These are phyloP conservation scores for Lepidopterella palustris DNA, from an alignment of 495 filamentous ascomycete genomes.

Conservation along the genomic window DNA sequence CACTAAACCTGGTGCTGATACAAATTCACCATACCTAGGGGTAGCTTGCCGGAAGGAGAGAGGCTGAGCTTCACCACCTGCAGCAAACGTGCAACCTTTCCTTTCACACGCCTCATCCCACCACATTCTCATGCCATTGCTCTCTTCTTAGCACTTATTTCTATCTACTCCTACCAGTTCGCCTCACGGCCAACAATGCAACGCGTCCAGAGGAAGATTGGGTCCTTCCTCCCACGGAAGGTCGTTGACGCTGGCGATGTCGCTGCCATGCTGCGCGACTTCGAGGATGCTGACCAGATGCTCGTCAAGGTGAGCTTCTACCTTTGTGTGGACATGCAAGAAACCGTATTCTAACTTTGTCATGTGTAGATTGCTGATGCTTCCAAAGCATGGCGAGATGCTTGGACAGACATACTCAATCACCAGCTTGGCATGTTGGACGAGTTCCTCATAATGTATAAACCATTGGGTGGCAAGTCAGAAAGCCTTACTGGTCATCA, in stretches of 20 bases:
- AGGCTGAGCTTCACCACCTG: too few species aligned
- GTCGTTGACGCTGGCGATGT: conserved; percentile 75
- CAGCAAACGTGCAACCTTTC: too few species aligned
- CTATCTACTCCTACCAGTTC: not conserved
- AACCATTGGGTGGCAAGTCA: conserved; percentile 63
- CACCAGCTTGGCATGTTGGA: conserved; percentile 63
- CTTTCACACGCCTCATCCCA: too few species aligned
- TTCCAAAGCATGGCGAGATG: conserved; percentile 74
- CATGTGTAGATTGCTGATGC: conserved; percentile 67
- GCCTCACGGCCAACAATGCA: conserved; percentile 54
- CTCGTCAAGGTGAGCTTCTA: conserved; percentile 55
- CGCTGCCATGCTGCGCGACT: conserved; percentile 69
- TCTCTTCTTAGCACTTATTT: not conserved
- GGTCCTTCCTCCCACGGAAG: conserved; percentile 59
- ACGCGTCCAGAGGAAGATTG: conserved; percentile 69
- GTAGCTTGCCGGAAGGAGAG: too few species aligned
- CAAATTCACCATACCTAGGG: too few species aligned
- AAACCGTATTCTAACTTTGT: conserved; percentile 3
- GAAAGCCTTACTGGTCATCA: conserved; percentile 41
- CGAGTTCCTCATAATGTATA: conserved; percentile 74
- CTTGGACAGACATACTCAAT: conserved; percentile 69
- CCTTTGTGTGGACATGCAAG: too few species aligned
- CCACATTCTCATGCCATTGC: too few species aligned
- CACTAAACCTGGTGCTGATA: too few species aligned
- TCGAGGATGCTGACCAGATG: conserved; percentile 75